phyloP scores from a whole-genome alignment of 139 green algal genomes.

The Tetradesmus lagerheimii region DNA sequence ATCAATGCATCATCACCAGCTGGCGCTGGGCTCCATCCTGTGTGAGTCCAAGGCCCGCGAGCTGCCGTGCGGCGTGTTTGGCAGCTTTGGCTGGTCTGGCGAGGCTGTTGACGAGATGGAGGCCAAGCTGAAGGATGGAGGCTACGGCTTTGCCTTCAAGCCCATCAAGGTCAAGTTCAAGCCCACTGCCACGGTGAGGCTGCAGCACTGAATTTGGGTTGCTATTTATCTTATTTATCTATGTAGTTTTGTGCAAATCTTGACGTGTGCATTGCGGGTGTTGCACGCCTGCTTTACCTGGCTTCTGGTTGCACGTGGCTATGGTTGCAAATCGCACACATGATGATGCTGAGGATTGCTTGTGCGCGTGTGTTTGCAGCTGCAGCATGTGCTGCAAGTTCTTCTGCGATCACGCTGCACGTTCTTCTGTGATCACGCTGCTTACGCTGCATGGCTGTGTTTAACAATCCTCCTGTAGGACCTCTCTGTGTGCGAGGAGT shows the following conservation, averaged over 20 bases:
- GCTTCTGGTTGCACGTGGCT: too few species aligned
- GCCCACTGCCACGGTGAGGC: constrained; percentile 81
- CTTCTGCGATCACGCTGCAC: too few species aligned
- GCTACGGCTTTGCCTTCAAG: constrained; percentile 92
- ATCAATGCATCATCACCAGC: background rate
- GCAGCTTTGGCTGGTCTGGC: constrained; percentile 96
- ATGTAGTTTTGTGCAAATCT: too few species aligned
- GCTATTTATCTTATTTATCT: too few species aligned
- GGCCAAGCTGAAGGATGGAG: constrained; percentile 80
- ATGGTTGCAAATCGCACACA: too few species aligned
- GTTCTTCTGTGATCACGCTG: too few species aligned
- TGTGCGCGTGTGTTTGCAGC: too few species aligned
- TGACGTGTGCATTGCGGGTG: too few species aligned
- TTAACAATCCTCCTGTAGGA: constrained; percentile 53
- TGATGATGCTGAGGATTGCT: too few species aligned
- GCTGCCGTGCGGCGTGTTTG: constrained; percentile 95
- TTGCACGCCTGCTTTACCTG: too few species aligned
- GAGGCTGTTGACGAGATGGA: constrained; percentile 93
- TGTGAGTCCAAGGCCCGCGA: constrained; percentile 64
- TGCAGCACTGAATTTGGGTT: background rate
- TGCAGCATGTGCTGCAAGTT: too few species aligned
- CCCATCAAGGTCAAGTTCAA: constrained; percentile 96
- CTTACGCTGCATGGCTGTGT: background rate
- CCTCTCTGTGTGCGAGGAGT: constrained; percentile 90
- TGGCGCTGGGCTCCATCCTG: constrained; percentile 81